Conservation (phyloP, 805 yeast species). For the Candida qinlingensis region DNA sequence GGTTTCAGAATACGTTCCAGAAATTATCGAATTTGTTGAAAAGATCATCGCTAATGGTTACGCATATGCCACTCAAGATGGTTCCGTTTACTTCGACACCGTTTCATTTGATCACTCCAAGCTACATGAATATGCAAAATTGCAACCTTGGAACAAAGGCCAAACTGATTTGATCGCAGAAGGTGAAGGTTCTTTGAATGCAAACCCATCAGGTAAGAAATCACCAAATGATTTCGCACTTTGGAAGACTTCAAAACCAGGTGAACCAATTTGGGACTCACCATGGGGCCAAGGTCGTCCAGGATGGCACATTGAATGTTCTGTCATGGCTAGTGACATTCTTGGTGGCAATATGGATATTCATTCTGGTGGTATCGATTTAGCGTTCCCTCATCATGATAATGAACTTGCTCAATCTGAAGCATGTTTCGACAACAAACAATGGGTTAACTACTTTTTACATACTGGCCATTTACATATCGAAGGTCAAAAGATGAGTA, state of each 20-base stretch:
- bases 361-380: slow-evolving; percentile 95
- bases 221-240: slow-evolving; percentile 87
- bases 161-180: slow-evolving; percentile 80
- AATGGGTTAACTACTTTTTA: slow-evolving; percentile 95
- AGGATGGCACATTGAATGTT: slow-evolving; percentile 99
- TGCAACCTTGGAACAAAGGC: slow-evolving; percentile 98
- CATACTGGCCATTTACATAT: slow-evolving; percentile 98
- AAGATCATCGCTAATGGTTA: slow-evolving; percentile 73
- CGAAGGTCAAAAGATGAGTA: slow-evolving; percentile 98
- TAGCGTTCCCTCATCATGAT: slow-evolving; percentile 98
- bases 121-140: slow-evolving; percentile 84
- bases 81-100: slow-evolving; percentile 96
- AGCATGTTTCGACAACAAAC: slow-evolving; percentile 81
- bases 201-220: slow-evolving; percentile 52
- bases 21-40: slow-evolving; percentile 75
- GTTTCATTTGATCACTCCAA: slow-evolving; percentile 65
- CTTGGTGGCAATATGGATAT: slow-evolving; percentile 83
- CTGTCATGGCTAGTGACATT: slow-evolving; percentile 94
- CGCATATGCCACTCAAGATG: slow-evolving; percentile 80
- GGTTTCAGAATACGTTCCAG: slow-evolving; percentile 93
- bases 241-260: slow-evolving; percentile 95
- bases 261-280: slow-evolving; percentile 94
- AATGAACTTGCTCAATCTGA: slow-evolving; percentile 97
- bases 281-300: slow-evolving; percentile 98
- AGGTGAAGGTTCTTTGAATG: slow-evolving; percentile 85